Percentiles rank a stretch among this genome's conserved stretches.
Evolutionary conservation across 2,329 filamentous ascomycete species (phyloP).

Genomic region (Rhynchosporium secalis): DNA sequence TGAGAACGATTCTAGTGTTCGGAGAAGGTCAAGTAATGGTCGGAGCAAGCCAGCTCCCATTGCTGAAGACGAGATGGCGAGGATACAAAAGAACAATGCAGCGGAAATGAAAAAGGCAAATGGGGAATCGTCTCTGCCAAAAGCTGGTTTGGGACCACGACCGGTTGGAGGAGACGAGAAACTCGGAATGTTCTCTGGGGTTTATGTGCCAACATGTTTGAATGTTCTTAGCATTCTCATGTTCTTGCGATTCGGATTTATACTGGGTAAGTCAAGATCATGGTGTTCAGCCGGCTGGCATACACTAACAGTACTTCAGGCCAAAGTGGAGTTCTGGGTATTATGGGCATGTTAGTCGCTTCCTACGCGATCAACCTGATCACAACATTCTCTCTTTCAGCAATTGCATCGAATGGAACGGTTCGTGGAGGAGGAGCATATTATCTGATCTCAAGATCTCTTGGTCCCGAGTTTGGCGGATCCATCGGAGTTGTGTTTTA

Average conservation of each 20-base stretch:
- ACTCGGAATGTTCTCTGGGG: constrained; percentile 73
- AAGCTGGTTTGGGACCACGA: constrained; percentile 44
- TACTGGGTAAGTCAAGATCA: constrained; percentile 55
- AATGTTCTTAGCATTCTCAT: constrained; percentile 90
- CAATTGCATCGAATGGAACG: constrained; percentile 86
- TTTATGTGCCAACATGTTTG: constrained; percentile 85
- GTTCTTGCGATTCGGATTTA: constrained; percentile 86
- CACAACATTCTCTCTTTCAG: constrained; percentile 82
- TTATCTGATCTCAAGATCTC: constrained; percentile 81
- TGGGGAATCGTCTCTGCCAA: constrained; percentile 40
- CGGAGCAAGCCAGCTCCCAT: constrained; percentile 17
- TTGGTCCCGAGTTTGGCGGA: constrained; percentile 86
- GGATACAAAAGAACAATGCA: constrained; percentile 33
- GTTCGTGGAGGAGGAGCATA: constrained; percentile 87
- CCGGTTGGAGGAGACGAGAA: constrained; percentile 52
- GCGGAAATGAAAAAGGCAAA: constrained; percentile 35
- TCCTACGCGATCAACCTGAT: constrained; percentile 83
- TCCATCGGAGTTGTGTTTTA: constrained; percentile 89
- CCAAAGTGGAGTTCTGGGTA: constrained; percentile 75
- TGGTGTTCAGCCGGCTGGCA: no score
- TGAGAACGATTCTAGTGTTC: constrained; percentile 15
- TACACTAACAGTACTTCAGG: constrained; percentile 24
- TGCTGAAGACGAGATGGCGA: constrained; percentile 22
- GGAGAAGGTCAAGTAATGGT: constrained; percentile 20
- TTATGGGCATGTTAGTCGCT: constrained; percentile 70